A percentile compares a stretch with the other conserved stretches of the same genome.
phyloP scores from a whole-genome alignment of 257 asterid species.

The Solanum verrucosum region DNA sequence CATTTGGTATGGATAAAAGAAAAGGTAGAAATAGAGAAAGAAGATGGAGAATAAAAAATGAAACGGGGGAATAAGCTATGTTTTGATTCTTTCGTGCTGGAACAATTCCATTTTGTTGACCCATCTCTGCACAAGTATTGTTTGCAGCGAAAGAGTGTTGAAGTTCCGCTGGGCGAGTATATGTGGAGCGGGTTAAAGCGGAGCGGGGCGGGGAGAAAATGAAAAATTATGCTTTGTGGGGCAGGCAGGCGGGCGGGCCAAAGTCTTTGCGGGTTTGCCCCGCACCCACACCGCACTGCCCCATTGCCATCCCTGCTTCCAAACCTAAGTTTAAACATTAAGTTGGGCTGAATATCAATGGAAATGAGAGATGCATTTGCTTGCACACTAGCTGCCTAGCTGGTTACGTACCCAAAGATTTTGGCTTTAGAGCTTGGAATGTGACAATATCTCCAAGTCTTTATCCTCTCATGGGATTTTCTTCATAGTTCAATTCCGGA shows the following conservation, averaged over 20 bases:
- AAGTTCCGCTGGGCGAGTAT: neutral
- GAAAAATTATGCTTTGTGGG: neutral
- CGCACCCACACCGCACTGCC: no score
- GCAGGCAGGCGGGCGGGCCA: neutral
- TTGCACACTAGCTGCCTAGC: neutral
- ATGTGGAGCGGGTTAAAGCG: no score
- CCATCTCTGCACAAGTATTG: neutral
- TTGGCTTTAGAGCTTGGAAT: neutral
- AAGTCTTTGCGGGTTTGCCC: neutral
- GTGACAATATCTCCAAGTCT: neutral
- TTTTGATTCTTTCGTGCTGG: neutral
- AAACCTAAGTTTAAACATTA: neutral
- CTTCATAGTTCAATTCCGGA: neutral
- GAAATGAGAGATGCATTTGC: neutral
- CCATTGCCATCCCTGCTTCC: no score
- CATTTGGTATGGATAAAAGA: neutral
- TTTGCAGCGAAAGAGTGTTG: neutral
- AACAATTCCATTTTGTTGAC: neutral
- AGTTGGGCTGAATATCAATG: neutral
- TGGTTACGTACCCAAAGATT: neutral
- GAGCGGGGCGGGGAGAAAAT: neutral
- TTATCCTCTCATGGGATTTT: neutral
- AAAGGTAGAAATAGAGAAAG: neutral
- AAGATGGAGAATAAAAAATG: no score
- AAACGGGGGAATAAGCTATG: neutral